Conservation (phyloP, 2,329 filamentous ascomycete genomes). For the Penicillium hesseltinei region DNA sequence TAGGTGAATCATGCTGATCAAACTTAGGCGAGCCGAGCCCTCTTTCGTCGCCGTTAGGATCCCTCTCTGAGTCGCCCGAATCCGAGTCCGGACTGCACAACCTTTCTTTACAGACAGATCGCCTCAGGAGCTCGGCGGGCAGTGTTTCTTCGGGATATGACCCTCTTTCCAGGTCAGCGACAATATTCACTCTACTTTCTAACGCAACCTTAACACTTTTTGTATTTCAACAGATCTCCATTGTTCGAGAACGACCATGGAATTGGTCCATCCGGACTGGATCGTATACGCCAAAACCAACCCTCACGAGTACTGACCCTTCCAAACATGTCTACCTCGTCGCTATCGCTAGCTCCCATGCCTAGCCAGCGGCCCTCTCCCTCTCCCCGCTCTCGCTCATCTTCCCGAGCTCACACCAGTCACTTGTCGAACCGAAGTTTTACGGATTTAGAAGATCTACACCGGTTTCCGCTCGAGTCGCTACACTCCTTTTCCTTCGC, state of each 20-base stretch:
- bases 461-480: conserved; percentile 90
- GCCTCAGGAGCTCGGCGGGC: conserved; percentile 74
- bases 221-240: conserved; percentile 61
- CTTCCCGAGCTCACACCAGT: conserved; percentile 53
- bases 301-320: conserved; percentile 64
- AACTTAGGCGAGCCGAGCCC: conserved; percentile 40
- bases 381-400: conserved; percentile 64
- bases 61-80: conserved; percentile 38
- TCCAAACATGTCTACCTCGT: conserved; percentile 61
- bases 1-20: conserved; percentile 20
- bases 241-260: conserved; percentile 88
- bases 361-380: conserved; percentile 66
- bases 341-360: conserved; percentile 64
- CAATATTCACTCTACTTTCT: neutral
- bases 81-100: conserved; percentile 45
- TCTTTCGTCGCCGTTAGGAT: conserved; percentile 39
- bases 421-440: conserved; percentile 64
- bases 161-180: conserved; percentile 67
- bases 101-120: conserved; percentile 53
- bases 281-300: conserved; percentile 88
- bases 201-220: conserved; percentile 11
- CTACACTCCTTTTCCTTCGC: conserved; percentile 98
- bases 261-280: conserved; percentile 78
- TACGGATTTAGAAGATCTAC: conserved; percentile 78
- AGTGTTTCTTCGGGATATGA: conserved; percentile 67